These are phyloP conservation scores for Fusarium globosum DNA, from an alignment of 2,329 filamentous ascomycete genomes.

Conservation along the genomic window DNA sequence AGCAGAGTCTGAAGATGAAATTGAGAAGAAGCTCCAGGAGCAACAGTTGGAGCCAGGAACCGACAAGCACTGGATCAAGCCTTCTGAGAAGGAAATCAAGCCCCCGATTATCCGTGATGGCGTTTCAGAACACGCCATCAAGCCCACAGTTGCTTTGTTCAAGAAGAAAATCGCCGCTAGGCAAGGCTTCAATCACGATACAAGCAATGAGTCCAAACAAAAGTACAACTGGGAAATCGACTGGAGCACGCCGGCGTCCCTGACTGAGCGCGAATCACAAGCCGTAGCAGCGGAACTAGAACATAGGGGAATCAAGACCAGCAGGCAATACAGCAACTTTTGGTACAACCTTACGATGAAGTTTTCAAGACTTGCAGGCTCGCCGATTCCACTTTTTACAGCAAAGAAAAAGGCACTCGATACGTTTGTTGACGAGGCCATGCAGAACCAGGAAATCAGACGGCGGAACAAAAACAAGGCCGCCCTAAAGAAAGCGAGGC, in stretches of 20 bases:
- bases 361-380: slow-evolving; percentile 33
- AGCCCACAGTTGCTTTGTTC: slow-evolving; percentile 35
- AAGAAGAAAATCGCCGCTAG: slow-evolving; percentile 31
- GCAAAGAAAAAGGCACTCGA: slow-evolving; percentile 41
- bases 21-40: slow-evolving; percentile 13
- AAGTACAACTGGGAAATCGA: slow-evolving; percentile 31
- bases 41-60: background rate
- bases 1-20: slow-evolving; percentile 2
- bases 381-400: slow-evolving; percentile 38
- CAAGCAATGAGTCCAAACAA: background rate
- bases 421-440: slow-evolving; percentile 36
- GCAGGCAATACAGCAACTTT: slow-evolving; percentile 35
- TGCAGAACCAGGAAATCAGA: slow-evolving; percentile 12
- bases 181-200: slow-evolving; percentile 14
- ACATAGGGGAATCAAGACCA: slow-evolving; percentile 26
- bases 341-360: slow-evolving; percentile 43
- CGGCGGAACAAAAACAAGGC: background rate
- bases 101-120: slow-evolving; percentile 38
- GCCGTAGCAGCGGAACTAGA: slow-evolving; percentile 31
- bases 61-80: slow-evolving; percentile 8
- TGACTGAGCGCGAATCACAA: slow-evolving; percentile 5
- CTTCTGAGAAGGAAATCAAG: slow-evolving; percentile 19
- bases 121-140: slow-evolving; percentile 42
- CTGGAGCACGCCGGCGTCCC: slow-evolving; percentile 18
- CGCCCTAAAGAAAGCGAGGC: background rate